Evolutionary conservation across 2,329 filamentous ascomycete species (phyloP), one percentile per base, ranked within the genome.

Genomic region (Beauveria sp.): DNA sequence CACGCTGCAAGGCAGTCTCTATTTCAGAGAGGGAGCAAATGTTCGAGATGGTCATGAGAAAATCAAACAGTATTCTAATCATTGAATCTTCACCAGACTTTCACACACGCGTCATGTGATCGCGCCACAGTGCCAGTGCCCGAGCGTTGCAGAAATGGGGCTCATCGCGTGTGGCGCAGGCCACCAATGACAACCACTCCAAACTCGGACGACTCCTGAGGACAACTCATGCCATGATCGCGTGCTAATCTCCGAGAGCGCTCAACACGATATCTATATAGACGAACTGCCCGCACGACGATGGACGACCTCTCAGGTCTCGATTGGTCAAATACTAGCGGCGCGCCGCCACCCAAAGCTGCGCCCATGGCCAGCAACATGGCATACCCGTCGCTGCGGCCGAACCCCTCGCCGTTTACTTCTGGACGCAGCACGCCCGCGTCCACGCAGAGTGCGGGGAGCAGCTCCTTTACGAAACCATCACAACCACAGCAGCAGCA

Each of bases 221-320:
- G 38, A 52, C 49, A 45, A 38, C 18, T 18, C 50, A 22, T 53
- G 40, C 22, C 58, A 46, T 60, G 58, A 46, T 60, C 50, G 50
- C 40, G 50, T 54, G 40, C 40, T 42, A 48, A 18, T 54, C n/a
- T n/a, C n/a, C 8, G n/a, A 34, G 40, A 53, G 49, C 9, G 18
- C 26, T 14, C 46, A 31, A 22, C 31, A n/a, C 49, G 40, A 38
- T 26, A 40, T 6, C 20, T n/a, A 14, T 18, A 53, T 22, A 46
- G 26, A 54, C 49, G 42, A 48, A 54, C 14, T 38, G 22, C 31
- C 16, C 40, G 6, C 28, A 6, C 20, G 40, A 76, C 69, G 62
- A 88, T 88, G 85, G 82, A 87, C 67, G 84, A 88, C 73, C 80
- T 87, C 54, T 80, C 81, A 53, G 79, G 82, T 65, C 77, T 87